A percentile compares a stretch with the other conserved stretches of the same genome.
Conservation (phyloP, 2,329 filamentous ascomycete species). For the Huntiella moniliformis region DNA sequence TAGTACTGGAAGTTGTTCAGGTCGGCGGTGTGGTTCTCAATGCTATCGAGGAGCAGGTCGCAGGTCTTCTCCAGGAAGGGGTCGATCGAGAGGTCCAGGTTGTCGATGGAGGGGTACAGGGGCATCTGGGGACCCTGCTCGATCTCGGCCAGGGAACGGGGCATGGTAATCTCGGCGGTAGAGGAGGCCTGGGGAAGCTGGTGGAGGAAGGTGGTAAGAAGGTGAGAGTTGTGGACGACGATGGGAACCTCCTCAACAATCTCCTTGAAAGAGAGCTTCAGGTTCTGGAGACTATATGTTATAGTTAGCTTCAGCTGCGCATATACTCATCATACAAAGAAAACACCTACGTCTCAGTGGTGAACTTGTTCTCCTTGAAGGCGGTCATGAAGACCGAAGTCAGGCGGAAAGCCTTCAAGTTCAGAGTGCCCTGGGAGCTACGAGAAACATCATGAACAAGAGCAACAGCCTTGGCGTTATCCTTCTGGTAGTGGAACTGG, state of each 20-base stretch:
- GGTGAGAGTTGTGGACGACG: constrained; percentile 86
- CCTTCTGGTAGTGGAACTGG: constrained; percentile 91
- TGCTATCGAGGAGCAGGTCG: constrained; percentile 86
- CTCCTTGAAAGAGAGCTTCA: constrained; percentile 81
- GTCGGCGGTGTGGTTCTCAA: constrained; percentile 95
- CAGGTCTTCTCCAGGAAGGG: constrained; percentile 97
- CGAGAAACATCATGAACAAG: constrained; percentile 91
- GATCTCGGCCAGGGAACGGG: constrained; percentile 62
- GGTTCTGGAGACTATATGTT: constrained; percentile 63
- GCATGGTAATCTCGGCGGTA: constrained; percentile 42
- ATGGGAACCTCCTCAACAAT: constrained; percentile 83
- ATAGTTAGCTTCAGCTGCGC: constrained; percentile 4
- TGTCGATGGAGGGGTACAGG: constrained; percentile 74
- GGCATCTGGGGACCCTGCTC: constrained; percentile 45
- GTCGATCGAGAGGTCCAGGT: constrained; percentile 82
- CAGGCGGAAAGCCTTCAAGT: constrained; percentile 77
- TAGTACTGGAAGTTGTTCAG: constrained; percentile 98
- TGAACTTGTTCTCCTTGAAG: constrained; percentile 96
- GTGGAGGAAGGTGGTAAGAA: constrained; percentile 87
- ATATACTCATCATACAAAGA: neutral
- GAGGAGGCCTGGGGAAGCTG: constrained; percentile 57
- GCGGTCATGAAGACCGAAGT: constrained; percentile 75
- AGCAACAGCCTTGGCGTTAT: constrained; percentile 74
- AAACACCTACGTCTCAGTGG: constrained; percentile 62
- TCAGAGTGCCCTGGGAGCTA: constrained; percentile 79